Evolutionary conservation across 1,139 yeast genomes (phyloP).

Genomic region (Debaryomyces sp.): DNA sequence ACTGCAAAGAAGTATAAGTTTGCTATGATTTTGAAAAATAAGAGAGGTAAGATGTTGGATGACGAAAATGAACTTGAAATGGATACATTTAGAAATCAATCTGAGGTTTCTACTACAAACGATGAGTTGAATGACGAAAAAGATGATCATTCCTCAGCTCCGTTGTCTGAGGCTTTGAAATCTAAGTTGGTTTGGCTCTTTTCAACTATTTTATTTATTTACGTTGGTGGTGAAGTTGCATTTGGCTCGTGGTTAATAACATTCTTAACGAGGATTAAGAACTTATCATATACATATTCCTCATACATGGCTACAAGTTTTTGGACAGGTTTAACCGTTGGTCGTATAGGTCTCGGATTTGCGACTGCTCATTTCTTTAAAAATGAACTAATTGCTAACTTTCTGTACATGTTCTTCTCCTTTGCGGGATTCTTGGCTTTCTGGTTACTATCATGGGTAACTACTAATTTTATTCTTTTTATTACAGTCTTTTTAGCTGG

Average conservation of each 20-base stretch:
- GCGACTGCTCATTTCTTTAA: slow-evolving; percentile 54
- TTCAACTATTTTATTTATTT: slow-evolving; percentile 55
- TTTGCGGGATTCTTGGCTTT: slow-evolving; percentile 35
- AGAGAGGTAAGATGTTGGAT: slow-evolving; percentile 9
- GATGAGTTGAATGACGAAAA: slow-evolving; percentile 20
- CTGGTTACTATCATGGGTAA: slow-evolving; percentile 27
- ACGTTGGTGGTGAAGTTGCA: slow-evolving; percentile 70
- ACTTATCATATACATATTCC: slow-evolving; percentile 45
- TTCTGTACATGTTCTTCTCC: slow-evolving; percentile 30
- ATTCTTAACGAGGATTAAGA: slow-evolving; percentile 53
- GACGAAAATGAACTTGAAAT: slow-evolving; percentile 13
- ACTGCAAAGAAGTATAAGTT: slow-evolving; percentile 58
- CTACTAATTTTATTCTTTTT: slow-evolving; percentile 27
- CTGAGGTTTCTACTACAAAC: slow-evolving; percentile 10
- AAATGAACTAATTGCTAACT: slow-evolving; percentile 49
- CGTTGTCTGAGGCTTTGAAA: slow-evolving; percentile 36
- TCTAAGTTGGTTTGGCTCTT: slow-evolving; percentile 51
- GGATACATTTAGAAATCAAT: slow-evolving; percentile 14
- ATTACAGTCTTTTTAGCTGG: slow-evolving; percentile 59
- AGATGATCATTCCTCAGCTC: slow-evolving; percentile 20
- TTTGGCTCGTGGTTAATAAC: slow-evolving; percentile 72
- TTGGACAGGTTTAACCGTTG: slow-evolving; percentile 68
- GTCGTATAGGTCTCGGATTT: slow-evolving; percentile 62
- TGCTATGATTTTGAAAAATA: slow-evolving; percentile 18
- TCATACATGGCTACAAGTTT: slow-evolving; percentile 65